Base-by-base conservation (phyloP, 1,284 basidiomycete species). In the Fomitopsis palustris region DNA sequence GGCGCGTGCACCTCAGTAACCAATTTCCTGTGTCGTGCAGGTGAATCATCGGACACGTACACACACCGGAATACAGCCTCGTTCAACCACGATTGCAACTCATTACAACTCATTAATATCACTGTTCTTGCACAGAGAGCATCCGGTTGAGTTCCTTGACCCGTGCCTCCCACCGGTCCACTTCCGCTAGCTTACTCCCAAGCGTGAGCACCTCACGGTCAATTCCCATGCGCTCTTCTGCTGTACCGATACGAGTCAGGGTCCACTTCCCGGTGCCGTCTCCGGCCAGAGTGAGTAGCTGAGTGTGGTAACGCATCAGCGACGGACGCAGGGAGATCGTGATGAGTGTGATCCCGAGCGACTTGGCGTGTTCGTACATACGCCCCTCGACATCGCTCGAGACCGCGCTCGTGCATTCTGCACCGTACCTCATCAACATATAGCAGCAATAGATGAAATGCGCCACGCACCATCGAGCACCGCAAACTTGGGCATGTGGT, bases 381-480 rank as follows among this genome's bases (percentile, higher is more conserved):
- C 89, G 79, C 0, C 95, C 95, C 72, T 98, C 96, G 21, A 98
- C 95, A 69, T 98, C 96, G 58, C 93, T 95, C 9, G 95, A 97
- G 6, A 99, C 95, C 1, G 96, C 96, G 62, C 92, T 95, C 4
- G 96, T 98, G 75, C 94, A 96, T 72, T 98, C 96, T 91, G 70
- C n/a, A n/a, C n/a, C n/a, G n/a, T n/a, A n/a, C n/a, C n/a, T n/a
- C n/a, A n/a, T 12, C 53, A 29, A 10, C 29, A 9, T 27, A 10
- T 10, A 38, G 21, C 17, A 8, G n/a, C 9, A 8, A n/a, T 19
- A 19, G 31, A 12, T 39, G 14, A 3, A 23, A 14, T 23, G 19
- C 21, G 39, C 39, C 10, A 75, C 84, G 38, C 60, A 88, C 87
- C 88, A 72, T 92, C 90, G 58, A 92, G 72, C 29, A 92, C 78